These are phyloP conservation scores for Salvia rosmarinus DNA, from an alignment of 257 asterid genomes.

Conservation along the genomic window DNA sequence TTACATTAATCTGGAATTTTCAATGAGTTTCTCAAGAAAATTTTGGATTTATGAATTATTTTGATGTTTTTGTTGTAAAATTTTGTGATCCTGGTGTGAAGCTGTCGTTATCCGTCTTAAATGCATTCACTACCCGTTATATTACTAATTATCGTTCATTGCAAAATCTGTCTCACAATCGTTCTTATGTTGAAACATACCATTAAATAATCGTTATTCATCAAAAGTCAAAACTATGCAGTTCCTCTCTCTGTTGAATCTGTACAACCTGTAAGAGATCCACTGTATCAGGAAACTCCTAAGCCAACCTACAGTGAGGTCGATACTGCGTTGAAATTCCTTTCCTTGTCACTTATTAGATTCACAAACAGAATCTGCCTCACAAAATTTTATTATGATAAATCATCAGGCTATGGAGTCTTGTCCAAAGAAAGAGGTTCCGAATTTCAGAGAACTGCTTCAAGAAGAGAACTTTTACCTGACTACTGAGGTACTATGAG, in stretches of 20 bases:
- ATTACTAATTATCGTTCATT: neutral
- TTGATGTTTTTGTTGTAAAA: neutral
- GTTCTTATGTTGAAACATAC: neutral
- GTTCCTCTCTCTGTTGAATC: constrained; percentile 70
- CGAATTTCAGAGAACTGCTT: constrained; percentile 69
- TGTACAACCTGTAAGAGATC: constrained; percentile 70
- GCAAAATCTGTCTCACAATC: neutral
- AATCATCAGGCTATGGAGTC: constrained; percentile 66
- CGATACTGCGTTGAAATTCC: constrained; percentile 20
- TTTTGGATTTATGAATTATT: neutral
- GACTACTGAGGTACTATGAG: constrained; percentile 69
- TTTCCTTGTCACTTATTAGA: constrained; percentile 10
- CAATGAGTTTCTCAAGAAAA: neutral
- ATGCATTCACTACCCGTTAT: neutral
- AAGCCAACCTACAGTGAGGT: constrained; percentile 79
- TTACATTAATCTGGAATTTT: neutral
- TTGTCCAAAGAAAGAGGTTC: constrained; percentile 72
- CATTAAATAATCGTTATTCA: constrained; percentile 5
- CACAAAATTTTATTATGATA: constrained; percentile 25
- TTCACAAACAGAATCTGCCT: neutral
- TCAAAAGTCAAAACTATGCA: constrained; percentile 39
- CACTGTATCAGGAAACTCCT: constrained; percentile 73
- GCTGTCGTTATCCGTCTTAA: neutral
- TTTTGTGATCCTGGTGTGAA: neutral
- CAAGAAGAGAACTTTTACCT: constrained; percentile 84